Percentiles rank a stretch among this genome's conserved stretches.
Conservation (phyloP, 306 rosid genomes). For the Ormosia semicastrata region DNA sequence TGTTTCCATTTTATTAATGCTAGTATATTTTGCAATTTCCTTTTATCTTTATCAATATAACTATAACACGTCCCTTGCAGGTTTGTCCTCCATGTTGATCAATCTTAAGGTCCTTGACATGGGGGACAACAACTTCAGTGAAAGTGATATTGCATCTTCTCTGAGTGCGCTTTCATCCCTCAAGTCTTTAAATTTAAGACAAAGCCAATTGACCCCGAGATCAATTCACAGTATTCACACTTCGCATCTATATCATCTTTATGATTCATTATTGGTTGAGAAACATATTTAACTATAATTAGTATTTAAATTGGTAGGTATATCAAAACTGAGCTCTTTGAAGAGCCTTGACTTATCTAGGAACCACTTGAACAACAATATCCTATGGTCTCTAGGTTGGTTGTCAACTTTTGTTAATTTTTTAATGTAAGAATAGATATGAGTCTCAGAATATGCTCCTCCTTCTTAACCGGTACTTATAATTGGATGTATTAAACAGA, state of each 20-base stretch:
- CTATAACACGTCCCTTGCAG: not conserved
- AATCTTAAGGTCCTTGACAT: slow-evolving; percentile 12
- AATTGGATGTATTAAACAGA: not conserved
- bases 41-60: no score
- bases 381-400: not conserved
- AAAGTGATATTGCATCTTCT: not conserved
- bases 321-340: not conserved
- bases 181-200: not conserved
- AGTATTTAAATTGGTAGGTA: not conserved
- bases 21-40: no score
- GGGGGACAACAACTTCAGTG: not conserved
- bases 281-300: not conserved
- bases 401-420: not conserved
- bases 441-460: not conserved
- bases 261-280: no score
- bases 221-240: not conserved
- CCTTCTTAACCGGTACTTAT: no score
- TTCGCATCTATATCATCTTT: not conserved
- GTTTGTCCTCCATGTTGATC: not conserved
- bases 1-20: no score
- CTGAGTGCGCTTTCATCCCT: slow-evolving; percentile 9
- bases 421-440: not conserved
- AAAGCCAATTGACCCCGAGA: not conserved
- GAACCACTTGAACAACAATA: not conserved
- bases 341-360: not conserved